These are phyloP conservation scores for Wickerhamomyces sydowiorum DNA, from an alignment of 805 yeast species.

Conservation along the genomic window DNA sequence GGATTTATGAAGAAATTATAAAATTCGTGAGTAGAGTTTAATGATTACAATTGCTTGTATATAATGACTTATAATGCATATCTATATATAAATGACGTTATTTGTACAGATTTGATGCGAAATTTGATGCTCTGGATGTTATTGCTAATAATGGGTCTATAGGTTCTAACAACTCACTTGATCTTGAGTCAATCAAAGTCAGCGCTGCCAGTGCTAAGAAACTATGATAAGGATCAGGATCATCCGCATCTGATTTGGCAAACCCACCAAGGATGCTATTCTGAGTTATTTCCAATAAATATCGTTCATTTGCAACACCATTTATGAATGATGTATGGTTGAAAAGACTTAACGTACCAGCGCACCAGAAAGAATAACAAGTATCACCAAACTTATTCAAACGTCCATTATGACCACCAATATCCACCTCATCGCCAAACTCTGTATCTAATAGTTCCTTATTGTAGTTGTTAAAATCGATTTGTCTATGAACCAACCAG, in stretches of 20 bases:
- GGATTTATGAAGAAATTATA: slow-evolving; percentile 87
- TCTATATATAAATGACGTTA: background rate
- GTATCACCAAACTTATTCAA: slow-evolving; percentile 82
- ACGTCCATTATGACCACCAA: slow-evolving; percentile 84
- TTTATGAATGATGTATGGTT: slow-evolving; percentile 29
- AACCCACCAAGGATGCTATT: slow-evolving; percentile 70
- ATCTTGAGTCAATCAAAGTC: slow-evolving; percentile 5
- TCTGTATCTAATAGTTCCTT: slow-evolving; percentile 23
- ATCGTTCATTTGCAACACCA: slow-evolving; percentile 29
- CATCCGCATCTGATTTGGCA: slow-evolving; percentile 54
- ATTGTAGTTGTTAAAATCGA: slow-evolving; percentile 30
- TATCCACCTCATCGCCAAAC: slow-evolving; percentile 40
- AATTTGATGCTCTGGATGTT: background rate
- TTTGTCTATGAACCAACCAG: slow-evolving; percentile 67
- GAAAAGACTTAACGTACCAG: slow-evolving; percentile 50
- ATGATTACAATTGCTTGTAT: background rate
- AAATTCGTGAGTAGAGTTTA: slow-evolving; percentile 16
- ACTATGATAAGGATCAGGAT: slow-evolving; percentile 69
- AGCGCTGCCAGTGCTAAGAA: slow-evolving; percentile 55
- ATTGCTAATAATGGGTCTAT: background rate
- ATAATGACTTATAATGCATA: too few relatives aligned
- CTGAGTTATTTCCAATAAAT: slow-evolving; percentile 52
- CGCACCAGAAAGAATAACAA: slow-evolving; percentile 83
- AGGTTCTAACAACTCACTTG: background rate
- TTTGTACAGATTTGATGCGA: background rate